Evolutionary conservation across 1,284 basidiomycete species (phyloP).

Genomic region (Ganoderma sp.): DNA sequence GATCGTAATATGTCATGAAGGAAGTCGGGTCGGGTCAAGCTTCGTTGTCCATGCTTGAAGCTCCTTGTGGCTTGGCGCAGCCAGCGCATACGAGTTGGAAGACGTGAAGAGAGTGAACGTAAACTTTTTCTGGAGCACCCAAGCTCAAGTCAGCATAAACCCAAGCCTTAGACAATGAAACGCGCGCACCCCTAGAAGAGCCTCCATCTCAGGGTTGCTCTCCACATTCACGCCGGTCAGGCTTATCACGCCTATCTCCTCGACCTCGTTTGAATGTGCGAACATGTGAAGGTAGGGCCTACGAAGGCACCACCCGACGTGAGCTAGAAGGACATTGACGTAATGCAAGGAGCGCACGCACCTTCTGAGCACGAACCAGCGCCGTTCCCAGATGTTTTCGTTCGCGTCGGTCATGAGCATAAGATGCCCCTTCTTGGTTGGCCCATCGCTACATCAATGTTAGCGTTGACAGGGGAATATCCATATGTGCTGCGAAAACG

Average conservation of each 20-base stretch:
- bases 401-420: constrained; percentile 81
- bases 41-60: constrained; percentile 83
- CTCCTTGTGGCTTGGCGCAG: constrained; percentile 81
- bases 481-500: constrained; percentile 25
- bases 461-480: not conserved
- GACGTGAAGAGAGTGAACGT: constrained; percentile 89
- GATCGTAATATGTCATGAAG: constrained; percentile 33
- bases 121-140: constrained; percentile 68
- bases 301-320: constrained; percentile 14
- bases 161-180: constrained; percentile 6
- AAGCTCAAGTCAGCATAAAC: constrained; percentile 19
- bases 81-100: constrained; percentile 88
- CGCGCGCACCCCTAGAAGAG: constrained; percentile 77
- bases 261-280: constrained; percentile 78
- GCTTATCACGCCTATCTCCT: constrained; percentile 87
- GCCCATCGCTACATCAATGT: constrained; percentile 62
- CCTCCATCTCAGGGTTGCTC: constrained; percentile 85
- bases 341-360: constrained; percentile 42
- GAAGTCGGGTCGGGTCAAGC: constrained; percentile 73
- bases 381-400: constrained; percentile 80
- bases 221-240: constrained; percentile 86
- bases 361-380: constrained; percentile 91
- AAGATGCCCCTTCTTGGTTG: constrained; percentile 86
- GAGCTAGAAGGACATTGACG: constrained; percentile 8
- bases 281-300: constrained; percentile 94